Base-by-base conservation (phyloP, 2,329 filamentous ascomycete genomes). In the Aureobasidium sp. region DNA sequence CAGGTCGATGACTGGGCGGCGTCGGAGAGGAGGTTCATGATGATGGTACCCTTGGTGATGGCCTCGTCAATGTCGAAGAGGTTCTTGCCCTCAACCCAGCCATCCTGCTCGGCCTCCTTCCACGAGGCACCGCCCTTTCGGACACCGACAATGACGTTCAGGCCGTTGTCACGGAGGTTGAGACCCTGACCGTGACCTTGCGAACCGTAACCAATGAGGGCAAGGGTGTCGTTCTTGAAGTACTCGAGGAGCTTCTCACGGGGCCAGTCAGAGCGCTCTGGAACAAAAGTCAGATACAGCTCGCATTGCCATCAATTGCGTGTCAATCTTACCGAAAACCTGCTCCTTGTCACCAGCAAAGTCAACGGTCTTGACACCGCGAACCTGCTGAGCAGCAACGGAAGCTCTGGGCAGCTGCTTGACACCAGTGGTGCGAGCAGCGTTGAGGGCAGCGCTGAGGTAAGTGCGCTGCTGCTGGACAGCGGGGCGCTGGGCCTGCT, bases 181-280 rank as follows among this genome's bases (percentile, higher is more conserved):
- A 99, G 90, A 78, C 94, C 95, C 83, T 99, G 94, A 70, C 94
- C 94, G 85, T 99, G 94, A 73, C 94, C 94, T 83, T 97, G 92
- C 67, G 92, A 97, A 73, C 87, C 94, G 81, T 99, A 99, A 77
- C 94, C 94, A 79, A 99, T 99, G 75, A 99, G 89, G 75, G 94
- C 94, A 72, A 99, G 90, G 70, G 93, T 97, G 80, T 99, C 94
- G 82, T 99, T 86, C 87, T 97, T 97, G 90, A 99, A 99, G 88
- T 93, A 99, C 68, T 97, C 91, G 77, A 94, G 83, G 76, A 99
- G 91, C 88, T 96, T 97, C 84, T 97, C 93, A 78, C 89, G 87
- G 70, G 94, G 94, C 94, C 94, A 99, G 83, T 99, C 94, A 76
- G 85, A 90, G 81, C 94, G 92, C 87, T 99, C 94, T 94, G 72